Evolutionary conservation across 176 grass and related monocot species (phyloP).

Genomic region (Oryza nivara): DNA sequence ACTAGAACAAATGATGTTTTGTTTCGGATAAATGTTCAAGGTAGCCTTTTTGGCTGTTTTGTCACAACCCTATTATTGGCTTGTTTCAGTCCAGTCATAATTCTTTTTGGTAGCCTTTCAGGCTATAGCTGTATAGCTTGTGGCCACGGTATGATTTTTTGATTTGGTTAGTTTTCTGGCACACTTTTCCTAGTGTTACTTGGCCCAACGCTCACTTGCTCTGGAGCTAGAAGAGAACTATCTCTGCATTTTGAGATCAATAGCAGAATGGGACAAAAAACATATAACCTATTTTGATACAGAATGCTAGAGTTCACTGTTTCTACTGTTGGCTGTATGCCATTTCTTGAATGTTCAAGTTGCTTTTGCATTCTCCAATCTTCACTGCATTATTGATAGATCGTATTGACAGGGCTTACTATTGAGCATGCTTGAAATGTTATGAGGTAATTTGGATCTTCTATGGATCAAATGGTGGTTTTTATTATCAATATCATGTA

Average conservation of each 20-base stretch:
- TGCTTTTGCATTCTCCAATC: not conserved
- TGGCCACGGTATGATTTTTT: constrained; percentile 1
- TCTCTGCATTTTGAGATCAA: constrained; percentile 16
- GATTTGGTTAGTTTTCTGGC: constrained; percentile 1
- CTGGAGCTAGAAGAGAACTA: not conserved
- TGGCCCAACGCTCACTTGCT: not conserved
- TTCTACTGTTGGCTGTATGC: not conserved
- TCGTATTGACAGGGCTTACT: not conserved
- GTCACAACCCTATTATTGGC: not conserved
- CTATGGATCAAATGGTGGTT: not conserved
- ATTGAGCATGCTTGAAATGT: not conserved
- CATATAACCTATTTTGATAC: not conserved
- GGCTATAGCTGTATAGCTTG: not conserved
- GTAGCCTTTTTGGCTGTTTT: constrained; percentile 1
- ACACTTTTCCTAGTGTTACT: constrained; percentile 8
- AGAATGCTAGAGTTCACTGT: not conserved
- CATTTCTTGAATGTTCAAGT: not conserved
- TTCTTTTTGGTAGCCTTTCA: not conserved
- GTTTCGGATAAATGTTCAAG: not conserved
- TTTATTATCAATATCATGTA: constrained; percentile 14
- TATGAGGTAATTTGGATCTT: not conserved
- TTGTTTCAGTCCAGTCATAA: not conserved
- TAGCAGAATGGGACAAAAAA: constrained; percentile 2
- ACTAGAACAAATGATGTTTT: constrained; percentile 18
- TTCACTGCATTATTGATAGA: not conserved